phyloP scores from a whole-genome alignment of 2,329 filamentous ascomycete species.

The Nothophoma quercina region DNA sequence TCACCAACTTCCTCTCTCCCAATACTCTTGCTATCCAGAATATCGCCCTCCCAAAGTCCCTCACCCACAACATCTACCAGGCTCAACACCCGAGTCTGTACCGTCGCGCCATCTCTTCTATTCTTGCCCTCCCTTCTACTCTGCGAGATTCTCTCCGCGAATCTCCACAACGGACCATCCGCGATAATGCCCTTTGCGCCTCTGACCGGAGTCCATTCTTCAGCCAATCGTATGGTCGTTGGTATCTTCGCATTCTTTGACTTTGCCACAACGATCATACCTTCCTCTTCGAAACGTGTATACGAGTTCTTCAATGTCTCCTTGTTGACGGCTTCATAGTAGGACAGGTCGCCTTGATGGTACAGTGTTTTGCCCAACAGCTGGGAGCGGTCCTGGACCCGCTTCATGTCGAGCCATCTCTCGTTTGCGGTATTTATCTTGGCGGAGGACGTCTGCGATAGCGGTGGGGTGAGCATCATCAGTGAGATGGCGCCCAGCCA shows the following conservation, averaged over 20 bases:
- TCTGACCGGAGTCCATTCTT: slow-evolving; percentile 76
- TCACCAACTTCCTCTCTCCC: slow-evolving; percentile 21
- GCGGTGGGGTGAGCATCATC: slow-evolving; percentile 82
- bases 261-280: slow-evolving; percentile 79
- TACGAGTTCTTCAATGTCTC: slow-evolving; percentile 96
- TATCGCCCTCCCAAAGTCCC: slow-evolving; percentile 66
- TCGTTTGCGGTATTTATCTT: slow-evolving; percentile 49
- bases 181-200: slow-evolving; percentile 65
- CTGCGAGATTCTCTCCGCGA: slow-evolving; percentile 85
- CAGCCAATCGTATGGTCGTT: slow-evolving; percentile 71
- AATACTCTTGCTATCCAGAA: slow-evolving; percentile 13
- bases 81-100: slow-evolving; percentile 79
- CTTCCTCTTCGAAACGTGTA: slow-evolving; percentile 85
- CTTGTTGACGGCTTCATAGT: slow-evolving; percentile 98
- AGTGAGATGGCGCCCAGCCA: slow-evolving; percentile 92
- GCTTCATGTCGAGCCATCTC: slow-evolving; percentile 81
- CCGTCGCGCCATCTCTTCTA: slow-evolving; percentile 87
- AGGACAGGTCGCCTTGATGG: slow-evolving; percentile 94
- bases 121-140: slow-evolving; percentile 94
- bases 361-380: slow-evolving; percentile 92
- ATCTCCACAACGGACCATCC: slow-evolving; percentile 85
- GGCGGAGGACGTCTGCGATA: slow-evolving; percentile 39
- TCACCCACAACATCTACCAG: slow-evolving; percentile 78
- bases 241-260: slow-evolving; percentile 68
- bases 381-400: slow-evolving; percentile 82